A percentile compares a stretch with the other conserved stretches of the same genome.
Conservation (phyloP, 352 stramenopile species). For the Blastocystis sp. region DNA sequence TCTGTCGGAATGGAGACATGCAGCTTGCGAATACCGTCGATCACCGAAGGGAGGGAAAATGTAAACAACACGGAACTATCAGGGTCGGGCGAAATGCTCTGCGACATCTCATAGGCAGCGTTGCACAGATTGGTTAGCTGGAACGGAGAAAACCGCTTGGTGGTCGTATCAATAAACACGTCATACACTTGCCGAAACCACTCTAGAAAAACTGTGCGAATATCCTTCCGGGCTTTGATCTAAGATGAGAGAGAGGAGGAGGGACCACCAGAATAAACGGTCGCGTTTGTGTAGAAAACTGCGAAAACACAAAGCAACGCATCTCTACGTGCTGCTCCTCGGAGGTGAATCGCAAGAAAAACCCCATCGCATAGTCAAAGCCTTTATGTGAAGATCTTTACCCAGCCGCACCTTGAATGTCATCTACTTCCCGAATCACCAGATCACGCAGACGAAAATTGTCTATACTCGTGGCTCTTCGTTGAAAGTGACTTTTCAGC, state of each 20-base stretch:
- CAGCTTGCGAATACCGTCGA: neutral
- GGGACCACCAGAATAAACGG: neutral
- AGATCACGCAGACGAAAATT: neutral
- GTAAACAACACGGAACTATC: neutral
- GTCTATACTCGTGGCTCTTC: neutral
- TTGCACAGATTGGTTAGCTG: neutral
- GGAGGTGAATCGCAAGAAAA: neutral
- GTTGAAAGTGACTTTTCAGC: neutral
- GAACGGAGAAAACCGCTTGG: neutral
- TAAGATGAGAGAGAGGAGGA: neutral
- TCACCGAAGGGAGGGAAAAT: neutral
- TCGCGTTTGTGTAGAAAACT: neutral
- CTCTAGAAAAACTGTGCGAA: neutral
- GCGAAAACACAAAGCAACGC: conserved; percentile 18
- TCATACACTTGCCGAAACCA: conserved; percentile 20
- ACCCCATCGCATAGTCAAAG: conserved; percentile 38
- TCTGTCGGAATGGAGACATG: neutral
- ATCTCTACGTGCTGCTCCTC: neutral
- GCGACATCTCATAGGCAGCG: neutral
- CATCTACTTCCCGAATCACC: neutral
- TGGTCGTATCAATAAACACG: neutral
- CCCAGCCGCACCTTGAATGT: neutral
- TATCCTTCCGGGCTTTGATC: conserved; percentile 25
- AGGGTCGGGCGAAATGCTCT: neutral
- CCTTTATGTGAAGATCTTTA: neutral